Base-by-base conservation (phyloP, 1,284 basidiomycete species). In the Leccinum solheimii region DNA sequence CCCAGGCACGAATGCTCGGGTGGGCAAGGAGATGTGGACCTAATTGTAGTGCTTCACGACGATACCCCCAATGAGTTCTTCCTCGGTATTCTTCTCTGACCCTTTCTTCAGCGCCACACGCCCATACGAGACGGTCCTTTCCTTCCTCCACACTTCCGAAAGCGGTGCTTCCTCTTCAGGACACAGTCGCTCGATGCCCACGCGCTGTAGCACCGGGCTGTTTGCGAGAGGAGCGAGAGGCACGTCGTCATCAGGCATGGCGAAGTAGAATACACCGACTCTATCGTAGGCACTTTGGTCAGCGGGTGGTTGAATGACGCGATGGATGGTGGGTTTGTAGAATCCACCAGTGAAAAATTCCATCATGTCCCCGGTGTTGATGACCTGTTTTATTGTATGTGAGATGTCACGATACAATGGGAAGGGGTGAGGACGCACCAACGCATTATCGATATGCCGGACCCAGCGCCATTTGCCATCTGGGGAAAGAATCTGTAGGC, bases 291-390 rank as follows among this genome's bases (percentile, higher is more conserved):
- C 63, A 5, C 62, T 67, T 58, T 82, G 81, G 62, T 81, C 80
- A 2, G 58, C 57, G 1, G 79, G 81, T 2, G 81, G 81, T 54
- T 76, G 73, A 21, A 76, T 64, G 14, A 81, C 79, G 56, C 79
- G 75, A 57, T 81, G 79, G 34, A 80, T 75, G 2, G 80, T 83
- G 2, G 76, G 76, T 34, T 76, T 78, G 67, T 83, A 79, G 66
- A 76, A 80, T 2, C 80, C 80, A 0, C 83, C 84, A 0, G 80
- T 82, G 10, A 87, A 71, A 72, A 86, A 85, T 43, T 79, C 78
- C 48, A 86, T 72, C 7, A 79, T 77, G 64, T 88, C 87, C 26
- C 86, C 86, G 0, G 80, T 81, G 67, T 89, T 85, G 54, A 85
- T 72, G 26, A 81, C 51, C 49, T 50, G 16, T 50, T 10, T 2